Base-by-base conservation (phyloP, 106 monocot genomes). In the Phalaenopsis equestris region DNA sequence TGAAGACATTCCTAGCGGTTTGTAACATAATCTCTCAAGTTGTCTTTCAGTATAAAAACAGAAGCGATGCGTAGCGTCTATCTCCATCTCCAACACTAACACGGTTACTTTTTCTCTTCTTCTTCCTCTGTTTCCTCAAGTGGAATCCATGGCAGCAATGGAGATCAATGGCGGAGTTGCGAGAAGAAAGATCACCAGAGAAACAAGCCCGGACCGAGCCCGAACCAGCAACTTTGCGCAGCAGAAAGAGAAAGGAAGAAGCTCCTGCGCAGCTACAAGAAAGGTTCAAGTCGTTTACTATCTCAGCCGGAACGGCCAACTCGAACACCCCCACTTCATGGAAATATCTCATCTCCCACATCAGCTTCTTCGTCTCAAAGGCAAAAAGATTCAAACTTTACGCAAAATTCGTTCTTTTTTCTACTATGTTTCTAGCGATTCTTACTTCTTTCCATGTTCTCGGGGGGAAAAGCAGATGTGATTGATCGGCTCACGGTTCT, bases 271-370 rank as follows among this genome's bases (percentile, higher is more conserved):
- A n/a, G 30, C 21, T 39, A 42, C 39, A 42, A 89, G 81, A 79
- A 96, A 82, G 85, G 86, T 88, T 42, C 91, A 96, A 80, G 80
- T 96, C 46, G 78, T 96, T 24, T 96, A 96, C 79, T 96, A 93
- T 83, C 84, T 96, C 52, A 85, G 89, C 72, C 82, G 95, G 67
- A 96, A 96, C 79, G 95, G 95, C n/a, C 95, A 96, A 75, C 87
- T 96, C 42, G 95, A 96, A 78, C 95, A 96, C 77, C 95, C 95
- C 8, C 95, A 96, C 77, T 96, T 96, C 84, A 87, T 96, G 89
- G 95, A 96, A 86, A 83, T 96, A 79, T 58, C 93, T 45, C 89
- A 84, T 43, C 85, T 83, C 72, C 87, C 86, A 8, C 91, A 84
- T 68, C 93, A 96, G 39, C 91, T 84, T 1, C 84, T 93, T 12